A percentile compares a stretch with the other conserved stretches of the same genome.
Evolutionary conservation across 352 stramenopile genomes (phyloP).

Genomic region (Phytophthora fragariae): DNA sequence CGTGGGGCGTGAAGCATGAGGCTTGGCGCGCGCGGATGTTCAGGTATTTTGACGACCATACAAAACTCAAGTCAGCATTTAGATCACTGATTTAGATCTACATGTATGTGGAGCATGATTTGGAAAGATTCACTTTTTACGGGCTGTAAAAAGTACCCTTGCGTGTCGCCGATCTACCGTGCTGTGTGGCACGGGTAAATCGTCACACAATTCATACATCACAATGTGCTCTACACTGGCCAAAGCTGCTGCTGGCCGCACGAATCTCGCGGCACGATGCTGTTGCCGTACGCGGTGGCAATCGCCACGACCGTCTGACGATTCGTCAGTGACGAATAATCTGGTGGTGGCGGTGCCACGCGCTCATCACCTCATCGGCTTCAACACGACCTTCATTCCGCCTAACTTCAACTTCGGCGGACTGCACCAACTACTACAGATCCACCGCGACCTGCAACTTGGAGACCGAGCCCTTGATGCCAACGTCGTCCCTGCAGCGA

Average conservation of each 20-base stretch:
- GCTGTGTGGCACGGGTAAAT: no score
- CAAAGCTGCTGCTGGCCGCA: background rate
- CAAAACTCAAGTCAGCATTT: background rate
- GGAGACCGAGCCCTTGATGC: conserved; percentile 3
- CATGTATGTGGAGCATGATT: background rate
- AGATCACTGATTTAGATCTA: background rate
- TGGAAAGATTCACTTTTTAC: conserved; percentile 1
- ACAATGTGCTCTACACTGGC: background rate
- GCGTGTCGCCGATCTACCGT: background rate
- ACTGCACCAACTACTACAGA: conserved; percentile 6
- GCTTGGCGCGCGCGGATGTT: background rate
- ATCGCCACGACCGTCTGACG: background rate
- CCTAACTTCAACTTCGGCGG: conserved; percentile 1
- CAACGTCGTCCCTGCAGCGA: conserved; percentile 31
- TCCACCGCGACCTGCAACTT: conserved; percentile 22
- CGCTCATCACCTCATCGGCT: conserved; percentile 8
- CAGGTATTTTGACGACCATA: background rate
- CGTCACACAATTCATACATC: background rate
- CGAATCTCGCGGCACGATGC: background rate
- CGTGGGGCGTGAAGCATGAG: background rate
- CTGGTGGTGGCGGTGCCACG: background rate
- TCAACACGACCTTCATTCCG: conserved; percentile 13
- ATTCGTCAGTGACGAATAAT: background rate
- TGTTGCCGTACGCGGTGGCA: background rate
- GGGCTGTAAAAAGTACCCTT: conserved; percentile 4